These are phyloP conservation scores for Yarrowia sp. DNA, from an alignment of 805 yeast species.

Conservation along the genomic window DNA sequence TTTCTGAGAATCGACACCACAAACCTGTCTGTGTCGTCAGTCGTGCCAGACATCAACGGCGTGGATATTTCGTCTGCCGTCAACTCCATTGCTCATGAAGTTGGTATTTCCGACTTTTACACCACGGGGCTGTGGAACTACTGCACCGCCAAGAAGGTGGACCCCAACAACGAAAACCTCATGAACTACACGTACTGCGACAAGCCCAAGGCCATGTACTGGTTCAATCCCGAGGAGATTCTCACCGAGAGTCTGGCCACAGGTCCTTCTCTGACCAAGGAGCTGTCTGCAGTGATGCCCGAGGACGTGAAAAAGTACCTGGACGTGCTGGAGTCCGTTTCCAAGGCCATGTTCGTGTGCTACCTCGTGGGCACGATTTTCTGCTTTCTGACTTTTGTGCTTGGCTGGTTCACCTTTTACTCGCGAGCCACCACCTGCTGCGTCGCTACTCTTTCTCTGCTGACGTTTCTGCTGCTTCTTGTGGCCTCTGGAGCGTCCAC, in stretches of 20 bases:
- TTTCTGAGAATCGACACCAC: constrained; percentile 48
- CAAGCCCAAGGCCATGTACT: constrained; percentile 52
- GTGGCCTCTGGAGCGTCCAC: constrained; percentile 58
- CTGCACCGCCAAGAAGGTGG: constrained; percentile 45
- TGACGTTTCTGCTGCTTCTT: constrained; percentile 36
- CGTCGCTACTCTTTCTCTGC: constrained; percentile 45
- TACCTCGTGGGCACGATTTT: constrained; percentile 49
- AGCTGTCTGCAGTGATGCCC: constrained; percentile 49
- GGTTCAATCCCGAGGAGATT: constrained; percentile 50
- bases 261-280: constrained; percentile 46
- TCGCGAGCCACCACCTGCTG: constrained; percentile 46
- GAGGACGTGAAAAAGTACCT: constrained; percentile 48
- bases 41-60: constrained; percentile 28
- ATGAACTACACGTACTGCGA: constrained; percentile 49
- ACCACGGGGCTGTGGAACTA: constrained; percentile 63
- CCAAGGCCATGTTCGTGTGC: constrained; percentile 58
- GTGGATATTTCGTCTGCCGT: constrained; percentile 27
- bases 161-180: constrained; percentile 32
- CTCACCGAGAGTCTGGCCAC: constrained; percentile 35
- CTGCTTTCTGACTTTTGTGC: constrained; percentile 40
- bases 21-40: constrained; percentile 33
- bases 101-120: constrained; percentile 48
- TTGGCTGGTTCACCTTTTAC: constrained; percentile 46
- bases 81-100: constrained; percentile 29
- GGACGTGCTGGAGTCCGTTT: constrained; percentile 45